Conservation (phyloP, 1,139 yeast genomes). For the Pichia sp. region DNA sequence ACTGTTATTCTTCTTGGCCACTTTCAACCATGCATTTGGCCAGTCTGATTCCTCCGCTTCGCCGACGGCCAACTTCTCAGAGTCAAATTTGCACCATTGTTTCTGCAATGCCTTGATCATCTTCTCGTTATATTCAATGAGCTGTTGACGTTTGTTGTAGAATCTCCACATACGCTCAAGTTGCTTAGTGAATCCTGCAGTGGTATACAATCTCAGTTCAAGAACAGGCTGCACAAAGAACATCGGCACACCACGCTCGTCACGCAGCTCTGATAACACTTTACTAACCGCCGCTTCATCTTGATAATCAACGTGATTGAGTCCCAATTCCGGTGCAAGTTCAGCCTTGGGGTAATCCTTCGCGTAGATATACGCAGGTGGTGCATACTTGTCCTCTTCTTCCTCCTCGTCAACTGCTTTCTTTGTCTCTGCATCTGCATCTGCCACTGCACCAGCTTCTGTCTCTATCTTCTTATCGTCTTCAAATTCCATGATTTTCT, state of each 20-base stretch:
- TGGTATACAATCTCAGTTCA: conserved; percentile 65
- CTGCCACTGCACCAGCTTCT: conserved; percentile 12
- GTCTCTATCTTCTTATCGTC: conserved; percentile 7
- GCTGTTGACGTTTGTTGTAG: conserved; percentile 64
- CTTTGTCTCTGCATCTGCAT: conserved; percentile 12
- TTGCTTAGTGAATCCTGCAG: conserved; percentile 70
- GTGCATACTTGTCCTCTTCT: conserved; percentile 32
- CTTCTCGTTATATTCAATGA: conserved; percentile 61
- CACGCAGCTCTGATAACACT: conserved; percentile 12
- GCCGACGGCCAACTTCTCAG: conserved; percentile 47
- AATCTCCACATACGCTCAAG: conserved; percentile 75
- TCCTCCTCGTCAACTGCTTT: too few species aligned
- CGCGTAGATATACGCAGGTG: conserved; percentile 57
- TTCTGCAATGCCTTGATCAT: conserved; percentile 37
- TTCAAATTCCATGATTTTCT: conserved; percentile 2
- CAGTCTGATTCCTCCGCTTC: conserved; percentile 77
- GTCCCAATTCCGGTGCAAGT: conserved; percentile 54
- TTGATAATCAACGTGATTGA: conserved; percentile 22
- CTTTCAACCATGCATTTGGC: conserved; percentile 81
- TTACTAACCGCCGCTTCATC: conserved; percentile 15
- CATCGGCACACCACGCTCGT: conserved; percentile 43
- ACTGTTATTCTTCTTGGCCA: conserved; percentile 60
- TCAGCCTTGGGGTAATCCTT: conserved; percentile 45
- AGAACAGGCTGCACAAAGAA: conserved; percentile 69
- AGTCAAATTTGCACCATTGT: conserved; percentile 48